Evolutionary conservation across 176 grass and related monocot genomes (phyloP).

Genomic region (Aegilops bicornis): DNA sequence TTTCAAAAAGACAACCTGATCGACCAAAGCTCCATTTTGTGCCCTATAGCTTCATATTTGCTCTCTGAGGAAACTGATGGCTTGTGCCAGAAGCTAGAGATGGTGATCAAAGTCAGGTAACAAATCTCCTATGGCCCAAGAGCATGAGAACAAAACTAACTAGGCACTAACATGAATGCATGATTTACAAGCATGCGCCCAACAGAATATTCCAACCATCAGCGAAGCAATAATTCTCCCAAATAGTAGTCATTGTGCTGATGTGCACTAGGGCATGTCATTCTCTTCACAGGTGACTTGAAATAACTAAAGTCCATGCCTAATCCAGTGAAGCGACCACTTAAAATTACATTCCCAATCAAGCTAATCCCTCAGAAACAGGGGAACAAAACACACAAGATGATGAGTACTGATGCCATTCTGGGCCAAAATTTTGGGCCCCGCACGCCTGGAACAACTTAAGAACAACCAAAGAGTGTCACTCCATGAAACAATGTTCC

Average conservation of each 20-base stretch:
- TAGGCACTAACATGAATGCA: neutral
- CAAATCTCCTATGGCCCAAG: neutral
- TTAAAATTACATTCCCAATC: neutral
- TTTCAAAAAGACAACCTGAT: constrained; percentile 2
- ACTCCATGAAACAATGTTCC: neutral
- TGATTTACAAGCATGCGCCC: neutral
- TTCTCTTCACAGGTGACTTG: neutral
- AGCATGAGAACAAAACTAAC: neutral
- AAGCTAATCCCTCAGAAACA: neutral
- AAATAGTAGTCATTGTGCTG: neutral
- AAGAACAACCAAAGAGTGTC: neutral
- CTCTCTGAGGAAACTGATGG: neutral
- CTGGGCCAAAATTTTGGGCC: neutral
- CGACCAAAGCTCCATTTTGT: neutral
- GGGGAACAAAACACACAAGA: neutral
- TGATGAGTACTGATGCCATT: neutral
- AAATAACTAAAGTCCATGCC: neutral
- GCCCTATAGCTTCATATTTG: neutral
- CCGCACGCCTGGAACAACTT: neutral
- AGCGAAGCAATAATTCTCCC: neutral
- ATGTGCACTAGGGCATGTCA: neutral
- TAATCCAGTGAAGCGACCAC: neutral
- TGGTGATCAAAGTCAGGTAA: neutral
- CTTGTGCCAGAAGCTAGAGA: neutral
- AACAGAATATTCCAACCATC: neutral